Base-by-base conservation (phyloP, 176 grass and related monocot species). In the Oryza meyeriana region DNA sequence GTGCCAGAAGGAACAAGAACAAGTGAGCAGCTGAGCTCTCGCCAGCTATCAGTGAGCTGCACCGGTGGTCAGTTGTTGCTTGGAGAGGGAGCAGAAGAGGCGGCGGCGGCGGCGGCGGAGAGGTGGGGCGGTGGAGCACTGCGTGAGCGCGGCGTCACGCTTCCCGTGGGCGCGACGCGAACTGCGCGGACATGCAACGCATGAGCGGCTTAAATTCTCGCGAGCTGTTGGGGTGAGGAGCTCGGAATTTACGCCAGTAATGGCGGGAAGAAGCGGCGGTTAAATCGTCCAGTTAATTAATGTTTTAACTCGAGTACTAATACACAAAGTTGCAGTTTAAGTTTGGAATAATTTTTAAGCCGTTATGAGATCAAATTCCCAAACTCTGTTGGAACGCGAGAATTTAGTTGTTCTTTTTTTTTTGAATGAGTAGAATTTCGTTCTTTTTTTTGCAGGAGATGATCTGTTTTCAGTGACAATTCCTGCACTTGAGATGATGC, bases 161-260 rank as follows among this genome's bases (percentile, higher is more conserved):
- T 77, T 87, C 88, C 64, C 78, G 73, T 79, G 79, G 28, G 61
- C 22, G 41, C 31, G 66, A 72, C 84, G 31, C 58, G 64, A 75
- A 71, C 31, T 2, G 48, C 30, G 34, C n/a, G 39, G 26, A 31
- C 72, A 79, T 78, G 87, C 57, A 89, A 83, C 72, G 90, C 91
- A 87, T 93, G 91, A 90, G 44, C 27, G 63, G 81, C 59, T 79
- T 90, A 81, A 87, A 87, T 74, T 77, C 80, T 42, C 64, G 31
- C 50, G 50, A 57, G 81, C 81, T 73, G 84, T 93, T 82, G 67
- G 12, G 32, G 20, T 8, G 44, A 4, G 0, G 52, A 64, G 52
- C 38, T n/a, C 8, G 18, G 67, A 40, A 71, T 82, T 87, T 68
- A 69, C 30, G 69, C 69, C 62, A 36, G 75, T 84, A 61, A 74